Evolutionary conservation across 2,329 filamentous ascomycete species (phyloP), one percentile per base, ranked within the genome.

Genomic region (Hypocrella siamensis): DNA sequence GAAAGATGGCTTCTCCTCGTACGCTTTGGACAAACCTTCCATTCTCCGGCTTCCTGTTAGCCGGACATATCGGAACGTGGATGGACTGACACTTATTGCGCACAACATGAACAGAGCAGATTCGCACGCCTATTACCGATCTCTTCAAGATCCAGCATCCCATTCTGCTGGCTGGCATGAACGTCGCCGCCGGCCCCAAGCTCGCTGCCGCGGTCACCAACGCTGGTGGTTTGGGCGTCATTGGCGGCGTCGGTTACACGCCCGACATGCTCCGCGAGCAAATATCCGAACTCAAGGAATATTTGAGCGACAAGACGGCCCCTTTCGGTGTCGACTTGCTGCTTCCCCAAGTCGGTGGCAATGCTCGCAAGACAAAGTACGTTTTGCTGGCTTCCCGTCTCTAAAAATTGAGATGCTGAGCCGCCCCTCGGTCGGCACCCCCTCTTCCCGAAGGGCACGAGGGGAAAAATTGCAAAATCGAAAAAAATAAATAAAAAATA

Each of bases 91-190:
- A 18, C 27, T n/a, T n/a, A n/a, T n/a, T n/a, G n/a, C n/a, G n/a
- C n/a, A n/a, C n/a, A n/a, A n/a, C n/a, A n/a, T n/a, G n/a, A n/a
- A n/a, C 22, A 57, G 54, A 57, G 51, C 46, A 57, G 66, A 79
- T 98, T 58, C 82, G 82, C 51, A 98, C 90, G 33, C 76, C 82
- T 44, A 67, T 86, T 49, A 98, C 90, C 46, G 88, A 96, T 71
- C 80, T 96, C 42, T 80, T 98, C 62, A 82, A 84, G 68, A 96
- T 98, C 72, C 83, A 93, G 57, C 90, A 98, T 63, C 90, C 90
- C 36, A 67, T 98, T 53, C 66, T 98, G 50, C 77, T 98, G 40
- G 90, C 90, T 46, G 90, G 90, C 56, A 98, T 98, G 90, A 96
- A 98, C 69, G 90, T 96, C 41, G 90, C 90, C 35, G 90, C 90